A percentile compares a stretch with the other conserved stretches of the same genome.
Conservation (phyloP, 1,284 basidiomycete species). For the Albatrellus sp. region DNA sequence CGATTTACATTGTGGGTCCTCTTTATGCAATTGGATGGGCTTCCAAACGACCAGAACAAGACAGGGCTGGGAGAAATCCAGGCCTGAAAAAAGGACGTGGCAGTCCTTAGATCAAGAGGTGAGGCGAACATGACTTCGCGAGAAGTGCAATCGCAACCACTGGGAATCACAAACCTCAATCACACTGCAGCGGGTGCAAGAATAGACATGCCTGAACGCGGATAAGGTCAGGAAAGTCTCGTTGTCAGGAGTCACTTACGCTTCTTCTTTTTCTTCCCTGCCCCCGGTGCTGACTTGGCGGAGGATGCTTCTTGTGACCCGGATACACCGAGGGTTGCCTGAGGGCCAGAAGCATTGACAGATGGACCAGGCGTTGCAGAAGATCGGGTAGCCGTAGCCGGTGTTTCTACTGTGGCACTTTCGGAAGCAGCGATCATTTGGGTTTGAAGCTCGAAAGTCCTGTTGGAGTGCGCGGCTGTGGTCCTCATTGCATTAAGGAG, state of each 20-base stretch:
- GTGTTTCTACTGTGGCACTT: slow-evolving; percentile 24
- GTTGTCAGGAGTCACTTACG: slow-evolving; percentile 24
- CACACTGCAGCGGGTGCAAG: slow-evolving; percentile 4
- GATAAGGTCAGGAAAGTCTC: not conserved
- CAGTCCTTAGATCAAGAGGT: no score
- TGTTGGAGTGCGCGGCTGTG: slow-evolving; percentile 54
- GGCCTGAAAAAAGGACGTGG: not conserved
- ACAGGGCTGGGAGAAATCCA: no score
- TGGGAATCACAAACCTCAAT: not conserved
- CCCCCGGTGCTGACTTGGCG: slow-evolving; percentile 33
- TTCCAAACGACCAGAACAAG: no score
- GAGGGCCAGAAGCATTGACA: slow-evolving; percentile 27
- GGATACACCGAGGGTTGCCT: slow-evolving; percentile 24
- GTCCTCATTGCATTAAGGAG: slow-evolving; percentile 66
- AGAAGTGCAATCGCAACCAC: not conserved
- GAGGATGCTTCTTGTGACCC: slow-evolving; percentile 29
- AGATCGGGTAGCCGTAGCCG: slow-evolving; percentile 24
- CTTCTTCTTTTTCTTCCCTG: slow-evolving; percentile 63
- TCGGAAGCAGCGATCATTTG: slow-evolving; percentile 18
- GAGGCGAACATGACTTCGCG: no score
- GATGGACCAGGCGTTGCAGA: slow-evolving; percentile 46
- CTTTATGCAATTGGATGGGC: no score
- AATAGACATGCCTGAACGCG: slow-evolving; percentile 8
- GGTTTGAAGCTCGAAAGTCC: slow-evolving; percentile 25
- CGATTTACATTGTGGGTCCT: no score